Evolutionary conservation across 768 basidiomycete genomes (phyloP), one percentile per base, ranked within the genome.

Genomic region (Ramaria rubella): DNA sequence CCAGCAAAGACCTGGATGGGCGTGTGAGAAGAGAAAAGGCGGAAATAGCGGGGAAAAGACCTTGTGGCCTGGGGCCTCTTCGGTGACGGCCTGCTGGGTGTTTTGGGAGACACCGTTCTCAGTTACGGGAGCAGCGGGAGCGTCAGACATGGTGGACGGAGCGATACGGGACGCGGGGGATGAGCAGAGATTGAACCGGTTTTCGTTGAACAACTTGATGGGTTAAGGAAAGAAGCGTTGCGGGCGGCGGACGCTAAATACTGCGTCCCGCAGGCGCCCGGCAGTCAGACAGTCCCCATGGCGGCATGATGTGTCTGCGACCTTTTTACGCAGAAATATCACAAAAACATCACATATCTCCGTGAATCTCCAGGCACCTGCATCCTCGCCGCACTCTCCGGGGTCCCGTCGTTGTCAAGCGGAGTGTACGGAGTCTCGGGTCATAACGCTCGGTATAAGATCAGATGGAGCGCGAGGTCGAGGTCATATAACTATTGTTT

Each of bases 101-200:
- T 76, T 80, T 77, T 83, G 82, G 82, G 83, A 79, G 80, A 77
- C 86, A 85, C 89, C 89, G 73, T 87, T 87, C 76, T 86, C 83
- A 58, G 81, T 80, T 75, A 86, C 83, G 73, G 74, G 77, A 80
- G 87, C 85, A 85, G 85, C 85, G 78, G 82, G 86, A 86, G 87
- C 89, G 70, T 90, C 87, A 78, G 90, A 91, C 89, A 91, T 91
- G 76, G 72, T 80, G 79, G 74, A 75, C 70, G 72, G 68, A 70
- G 42, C 36, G 27, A 44, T 73, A 74, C 75, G 72, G 71, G 72
- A 67, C 69, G 68, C 70, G 73, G 76, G 72, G 70, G 73, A 75
- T 82, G 82, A 80, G 80, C 81, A 79, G 72, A 40, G n/a, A 43
- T 51, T 88, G 86, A 88, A 89, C 86, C 86, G 83, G 83, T 85